phyloP scores from a whole-genome alignment of 331 rosid species.

The Malus hybrid region DNA sequence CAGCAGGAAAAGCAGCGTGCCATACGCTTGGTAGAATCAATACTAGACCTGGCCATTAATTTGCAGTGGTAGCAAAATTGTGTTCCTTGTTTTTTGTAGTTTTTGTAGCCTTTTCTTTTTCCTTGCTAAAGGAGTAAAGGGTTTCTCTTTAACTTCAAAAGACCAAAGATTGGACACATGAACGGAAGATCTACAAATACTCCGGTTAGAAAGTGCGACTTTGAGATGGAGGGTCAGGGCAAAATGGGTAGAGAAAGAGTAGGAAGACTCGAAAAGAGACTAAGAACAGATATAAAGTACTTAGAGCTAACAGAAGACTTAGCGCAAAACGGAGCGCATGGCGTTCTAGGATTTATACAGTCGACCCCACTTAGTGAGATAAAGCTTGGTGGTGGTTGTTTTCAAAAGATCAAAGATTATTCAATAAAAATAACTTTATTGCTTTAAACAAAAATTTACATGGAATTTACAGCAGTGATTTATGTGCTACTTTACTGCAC shows the following conservation, averaged over 20 bases:
- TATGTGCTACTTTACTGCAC: neutral
- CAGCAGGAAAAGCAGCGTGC: conserved; percentile 80
- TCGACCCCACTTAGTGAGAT: too few species aligned
- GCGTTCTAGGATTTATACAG: too few species aligned
- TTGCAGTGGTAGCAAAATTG: conserved; percentile 47
- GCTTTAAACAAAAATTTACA: conserved; percentile 4
- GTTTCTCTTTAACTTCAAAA: neutral
- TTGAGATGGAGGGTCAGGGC: too few species aligned
- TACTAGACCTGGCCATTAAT: conserved; percentile 67
- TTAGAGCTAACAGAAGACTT: too few species aligned
- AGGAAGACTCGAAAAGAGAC: too few species aligned
- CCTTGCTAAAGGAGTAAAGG: neutral
- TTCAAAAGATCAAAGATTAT: neutral
- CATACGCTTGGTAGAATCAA: conserved; percentile 61
- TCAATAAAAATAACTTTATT: neutral
- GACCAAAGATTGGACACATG: too few species aligned
- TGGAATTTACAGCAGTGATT: neutral
- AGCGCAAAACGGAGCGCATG: too few species aligned
- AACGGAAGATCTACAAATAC: too few species aligned
- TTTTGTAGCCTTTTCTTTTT: neutral
- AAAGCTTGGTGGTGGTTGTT: accelerated
- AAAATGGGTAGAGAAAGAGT: too few species aligned
- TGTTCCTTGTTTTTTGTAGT: neutral
- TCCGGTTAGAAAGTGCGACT: too few species aligned
- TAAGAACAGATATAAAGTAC: too few species aligned